Evolutionary conservation across 805 yeast genomes (phyloP), one percentile per base, ranked within the genome.

Genomic region (Saturnispora sanitii): DNA sequence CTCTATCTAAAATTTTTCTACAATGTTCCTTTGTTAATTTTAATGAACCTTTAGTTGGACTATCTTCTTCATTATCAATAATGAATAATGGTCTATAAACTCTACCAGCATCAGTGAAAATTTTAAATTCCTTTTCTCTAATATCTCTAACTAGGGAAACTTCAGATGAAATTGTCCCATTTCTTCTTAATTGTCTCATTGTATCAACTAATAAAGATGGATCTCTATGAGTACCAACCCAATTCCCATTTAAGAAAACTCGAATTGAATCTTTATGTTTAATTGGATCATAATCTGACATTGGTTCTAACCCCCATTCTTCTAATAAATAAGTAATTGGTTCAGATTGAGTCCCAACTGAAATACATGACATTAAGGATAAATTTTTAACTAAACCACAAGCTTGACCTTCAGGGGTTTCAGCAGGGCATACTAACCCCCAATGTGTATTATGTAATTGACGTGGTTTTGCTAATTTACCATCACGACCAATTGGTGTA

Each of bases 361-460:
- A 90, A 39, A 92, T 87, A 70, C 96, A 87, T 1, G 97, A 78
- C 97, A 92, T 88, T 51, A 92, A 68, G 1, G 97, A 88, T 60
- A 92, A 70, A 64, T 92, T 92, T 70, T 92, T 92, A 41, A 92
- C 98, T 63, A 92, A 72, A 58, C 99, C 99, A 82, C 99, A 92
- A 27, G 99, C 98, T 68, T 92, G 99, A 58, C 99, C 99, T 70
- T 92, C 99, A 3, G 99, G 99, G 15, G 99, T 92, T 65, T 92
- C 99, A 19, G 99, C 99, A 39, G 99, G 99, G 67, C 99, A 92
- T 34, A 92, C 97, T 54, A 92, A 74, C 57, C 99, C 99, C 99
- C 99, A 92, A 67, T 92, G 99, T 23, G 98, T 92, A 63, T 92
- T 92, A 68, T 92, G 99, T 57, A 92, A 73, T 68, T 92, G 99